Conservation (phyloP, 352 stramenopile species). For the Pythium oligandrum region DNA sequence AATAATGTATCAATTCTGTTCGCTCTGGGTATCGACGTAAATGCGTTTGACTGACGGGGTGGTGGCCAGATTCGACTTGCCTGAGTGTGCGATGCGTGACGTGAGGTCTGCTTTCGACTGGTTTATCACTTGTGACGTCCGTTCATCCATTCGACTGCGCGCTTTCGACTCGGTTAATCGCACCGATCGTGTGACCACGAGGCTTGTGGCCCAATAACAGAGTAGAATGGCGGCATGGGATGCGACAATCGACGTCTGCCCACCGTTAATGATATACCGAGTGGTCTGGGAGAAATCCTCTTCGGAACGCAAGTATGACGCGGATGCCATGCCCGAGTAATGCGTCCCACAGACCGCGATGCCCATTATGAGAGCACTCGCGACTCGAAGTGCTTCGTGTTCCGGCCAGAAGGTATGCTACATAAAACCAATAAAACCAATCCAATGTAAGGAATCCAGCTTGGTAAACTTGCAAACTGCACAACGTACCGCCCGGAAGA, state of each 20-base stretch:
- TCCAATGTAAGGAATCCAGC: too few relatives aligned
- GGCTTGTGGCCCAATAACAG: slow-evolving; percentile 42
- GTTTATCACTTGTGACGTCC: too few relatives aligned
- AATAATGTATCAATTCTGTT: too few relatives aligned
- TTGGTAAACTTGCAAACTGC: too few relatives aligned
- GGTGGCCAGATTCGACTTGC: too few relatives aligned
- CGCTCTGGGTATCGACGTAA: too few relatives aligned
- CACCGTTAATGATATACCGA: slow-evolving; percentile 27
- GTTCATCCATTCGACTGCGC: too few relatives aligned
- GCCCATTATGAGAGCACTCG: slow-evolving; percentile 61
- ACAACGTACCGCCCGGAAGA: slow-evolving; percentile 44
- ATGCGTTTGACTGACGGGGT: too few relatives aligned
- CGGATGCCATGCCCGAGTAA: slow-evolving; percentile 54
- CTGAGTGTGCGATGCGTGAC: too few relatives aligned
- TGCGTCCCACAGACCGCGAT: slow-evolving; percentile 65
- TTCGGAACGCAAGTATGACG: slow-evolving; percentile 35
- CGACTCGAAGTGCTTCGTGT: slow-evolving; percentile 42
- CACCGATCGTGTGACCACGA: not conserved
- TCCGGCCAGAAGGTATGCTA: slow-evolving; percentile 63
- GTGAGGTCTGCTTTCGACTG: too few relatives aligned
- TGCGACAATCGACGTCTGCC: slow-evolving; percentile 27
- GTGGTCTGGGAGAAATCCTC: slow-evolving; percentile 22
- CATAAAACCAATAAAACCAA: too few relatives aligned
- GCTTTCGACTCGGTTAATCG: too few relatives aligned
- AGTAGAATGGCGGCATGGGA: slow-evolving; percentile 50